phyloP scores from a whole-genome alignment of 2,329 filamentous ascomycete genomes.

The Aspergillus calidoustus region DNA sequence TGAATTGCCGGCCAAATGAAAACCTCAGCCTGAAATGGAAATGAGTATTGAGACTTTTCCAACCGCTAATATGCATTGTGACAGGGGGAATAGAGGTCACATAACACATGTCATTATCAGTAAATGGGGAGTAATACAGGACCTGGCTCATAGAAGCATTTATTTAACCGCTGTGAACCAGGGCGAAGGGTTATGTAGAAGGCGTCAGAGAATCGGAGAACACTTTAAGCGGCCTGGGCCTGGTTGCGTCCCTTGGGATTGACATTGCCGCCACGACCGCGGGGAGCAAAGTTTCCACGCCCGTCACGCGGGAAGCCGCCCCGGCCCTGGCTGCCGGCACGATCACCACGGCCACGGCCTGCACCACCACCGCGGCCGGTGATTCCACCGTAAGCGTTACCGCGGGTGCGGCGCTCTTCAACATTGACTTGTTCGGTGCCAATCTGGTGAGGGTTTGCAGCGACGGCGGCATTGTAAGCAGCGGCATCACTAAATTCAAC shows the following conservation, averaged over 20 bases:
- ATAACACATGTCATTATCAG: conserved; percentile 48
- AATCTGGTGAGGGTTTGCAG: conserved; percentile 83
- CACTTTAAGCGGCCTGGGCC: conserved; percentile 47
- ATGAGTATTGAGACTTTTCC: conserved; percentile 44
- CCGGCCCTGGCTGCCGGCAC: conserved; percentile 64
- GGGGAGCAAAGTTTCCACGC: conserved; percentile 68
- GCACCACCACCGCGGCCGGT: conserved; percentile 64
- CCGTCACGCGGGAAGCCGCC: conserved; percentile 72
- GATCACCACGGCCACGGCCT: conserved; percentile 70
- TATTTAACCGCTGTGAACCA: conserved; percentile 24
- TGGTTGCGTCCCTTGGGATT: conserved; percentile 52
- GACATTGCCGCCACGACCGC: conserved; percentile 66
- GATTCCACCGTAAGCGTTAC: conserved; percentile 70
- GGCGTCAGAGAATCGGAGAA: conserved; percentile 12
- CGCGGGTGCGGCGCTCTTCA: conserved; percentile 84
- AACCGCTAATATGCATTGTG: conserved; percentile 49
- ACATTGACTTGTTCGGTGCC: conserved; percentile 82
- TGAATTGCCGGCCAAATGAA: conserved; percentile 24
- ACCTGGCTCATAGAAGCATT: conserved; percentile 31
- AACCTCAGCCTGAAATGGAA: conserved; percentile 32
- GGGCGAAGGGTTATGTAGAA: conserved; percentile 30
- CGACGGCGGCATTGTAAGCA: conserved; percentile 80
- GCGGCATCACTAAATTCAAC: conserved; percentile 85
- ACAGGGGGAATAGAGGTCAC: conserved; percentile 39
- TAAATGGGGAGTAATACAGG: conserved; percentile 44